Conservation (phyloP, 2,329 filamentous ascomycete genomes). For the Neofusicoccum ribis region DNA sequence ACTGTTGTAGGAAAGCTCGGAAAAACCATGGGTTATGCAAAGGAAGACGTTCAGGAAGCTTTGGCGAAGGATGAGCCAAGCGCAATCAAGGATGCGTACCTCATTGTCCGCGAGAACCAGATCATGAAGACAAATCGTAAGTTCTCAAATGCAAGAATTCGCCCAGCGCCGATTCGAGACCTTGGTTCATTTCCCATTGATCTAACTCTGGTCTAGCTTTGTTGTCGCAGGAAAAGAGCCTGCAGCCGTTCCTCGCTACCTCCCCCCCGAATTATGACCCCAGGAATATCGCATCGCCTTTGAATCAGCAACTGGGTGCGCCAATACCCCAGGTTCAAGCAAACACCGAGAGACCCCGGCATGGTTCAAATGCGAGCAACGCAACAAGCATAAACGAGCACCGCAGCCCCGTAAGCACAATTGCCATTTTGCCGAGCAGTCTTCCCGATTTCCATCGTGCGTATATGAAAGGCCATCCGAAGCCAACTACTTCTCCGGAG, state of each 20-base stretch:
- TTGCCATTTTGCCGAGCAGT: constrained; percentile 88
- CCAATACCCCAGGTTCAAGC: constrained; percentile 30
- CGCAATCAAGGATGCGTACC: constrained; percentile 97
- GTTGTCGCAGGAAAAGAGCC: constrained; percentile 53
- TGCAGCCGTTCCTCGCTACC: constrained; percentile 56
- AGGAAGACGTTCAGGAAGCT: constrained; percentile 92
- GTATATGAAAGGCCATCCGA: constrained; percentile 71
- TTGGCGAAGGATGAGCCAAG: constrained; percentile 89
- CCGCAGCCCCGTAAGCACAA: constrained; percentile 65
- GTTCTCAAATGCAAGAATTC: constrained; percentile 40
- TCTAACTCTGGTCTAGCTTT: constrained; percentile 45
- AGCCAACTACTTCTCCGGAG: constrained; percentile 30
- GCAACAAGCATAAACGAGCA: constrained; percentile 37
- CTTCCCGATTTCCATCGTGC: constrained; percentile 88
- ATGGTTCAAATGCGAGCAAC: constrained; percentile 46
- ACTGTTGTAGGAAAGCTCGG: constrained; percentile 94
- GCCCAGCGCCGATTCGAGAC: not conserved
- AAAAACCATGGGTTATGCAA: constrained; percentile 96
- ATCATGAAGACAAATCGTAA: constrained; percentile 93
- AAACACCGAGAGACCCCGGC: constrained; percentile 41
- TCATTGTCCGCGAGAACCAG: constrained; percentile 97
- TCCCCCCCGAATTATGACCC: constrained; percentile 57
- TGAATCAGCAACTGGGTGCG: constrained; percentile 36
- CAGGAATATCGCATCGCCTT: constrained; percentile 32
- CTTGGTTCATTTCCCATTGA: not conserved